Evolutionary conservation across 2,329 filamentous ascomycete species (phyloP), one percentile per base, ranked within the genome.

Genomic region (Cephalotrichum gorgonifer): DNA sequence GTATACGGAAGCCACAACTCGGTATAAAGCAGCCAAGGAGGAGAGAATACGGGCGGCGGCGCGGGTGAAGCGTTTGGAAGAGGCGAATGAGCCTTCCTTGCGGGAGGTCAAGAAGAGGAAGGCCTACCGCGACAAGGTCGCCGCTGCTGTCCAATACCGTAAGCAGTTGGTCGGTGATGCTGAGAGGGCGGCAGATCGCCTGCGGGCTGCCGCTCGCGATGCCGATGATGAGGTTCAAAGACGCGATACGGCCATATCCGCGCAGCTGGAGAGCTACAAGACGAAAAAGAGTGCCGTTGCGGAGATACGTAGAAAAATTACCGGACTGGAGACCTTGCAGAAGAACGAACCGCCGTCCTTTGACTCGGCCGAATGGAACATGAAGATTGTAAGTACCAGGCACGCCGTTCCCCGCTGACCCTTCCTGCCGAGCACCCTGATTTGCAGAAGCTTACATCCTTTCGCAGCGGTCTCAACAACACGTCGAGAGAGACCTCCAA

Each of bases 91-190:
- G 7, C 93, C 93, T 5, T 79, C 83, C 1, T 63, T 94, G 43
- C 66, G 76, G 55, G 83, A 83, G 2, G 78, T 89, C 42, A 80
- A 82, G 49, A 67, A 69, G 4, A 95, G 95, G 62, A 67, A 86
- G 54, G 65, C 67, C 1, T 96, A 97, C 58, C 67, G 69, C 6
- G 59, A 68, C 3, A 66, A 74, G 45, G 69, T 93, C 20, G 67
- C 80, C 31, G 62, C 66, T 6, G 76, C 78, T 5, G 71, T 83
- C 1, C 64, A 67, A 2, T 69, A 72, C 28, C 79, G 82, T 52
- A 76, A 75, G 58, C 66, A 63, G 6, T 67, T 70, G 9, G 62
- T 88, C 27, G 71, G 72, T 17, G 61, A 70, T 38, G 71, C 75
- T 2, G 83, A 88, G 51, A 61, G 63, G 7, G 64, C 65, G 14